Conservation (phyloP, 176 grass and related monocot genomes). For the Juncus inflexus region DNA sequence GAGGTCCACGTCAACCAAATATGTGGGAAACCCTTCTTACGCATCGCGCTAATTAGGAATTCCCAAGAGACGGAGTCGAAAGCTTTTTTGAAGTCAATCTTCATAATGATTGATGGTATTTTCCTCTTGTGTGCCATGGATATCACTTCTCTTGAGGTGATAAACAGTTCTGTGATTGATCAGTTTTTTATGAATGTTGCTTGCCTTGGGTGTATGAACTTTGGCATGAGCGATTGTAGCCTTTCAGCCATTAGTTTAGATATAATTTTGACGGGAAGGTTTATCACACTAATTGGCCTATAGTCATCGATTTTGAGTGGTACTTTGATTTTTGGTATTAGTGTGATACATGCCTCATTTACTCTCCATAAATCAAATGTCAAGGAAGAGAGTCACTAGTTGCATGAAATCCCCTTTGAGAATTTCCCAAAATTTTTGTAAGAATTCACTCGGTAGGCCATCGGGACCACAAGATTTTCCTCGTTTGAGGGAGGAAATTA, state of each 20-base stretch:
- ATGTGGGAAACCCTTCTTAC: background rate
- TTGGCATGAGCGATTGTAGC: background rate
- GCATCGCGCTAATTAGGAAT: background rate
- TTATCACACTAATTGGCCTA: background rate
- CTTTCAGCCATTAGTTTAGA: background rate
- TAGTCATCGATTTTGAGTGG: background rate
- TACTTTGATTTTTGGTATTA: background rate
- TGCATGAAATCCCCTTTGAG: too few species aligned
- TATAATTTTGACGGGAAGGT: background rate
- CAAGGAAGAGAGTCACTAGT: too few species aligned
- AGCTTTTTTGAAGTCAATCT: background rate
- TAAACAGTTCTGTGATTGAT: background rate
- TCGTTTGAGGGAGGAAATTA: too few species aligned
- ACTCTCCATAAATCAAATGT: background rate
- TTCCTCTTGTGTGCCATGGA: background rate
- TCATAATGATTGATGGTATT: background rate
- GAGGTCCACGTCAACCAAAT: background rate
- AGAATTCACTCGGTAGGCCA: too few species aligned
- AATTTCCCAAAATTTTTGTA: too few species aligned
- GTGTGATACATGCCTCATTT: background rate
- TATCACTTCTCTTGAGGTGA: background rate
- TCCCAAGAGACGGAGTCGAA: background rate
- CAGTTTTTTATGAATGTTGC: background rate
- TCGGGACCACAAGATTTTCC: too few species aligned
- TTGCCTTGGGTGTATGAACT: background rate